A percentile compares a stretch with the other conserved stretches of the same genome.
Evolutionary conservation across 2,329 filamentous ascomycete genomes (phyloP).

Genomic region (Tetracladium maxilliforme): DNA sequence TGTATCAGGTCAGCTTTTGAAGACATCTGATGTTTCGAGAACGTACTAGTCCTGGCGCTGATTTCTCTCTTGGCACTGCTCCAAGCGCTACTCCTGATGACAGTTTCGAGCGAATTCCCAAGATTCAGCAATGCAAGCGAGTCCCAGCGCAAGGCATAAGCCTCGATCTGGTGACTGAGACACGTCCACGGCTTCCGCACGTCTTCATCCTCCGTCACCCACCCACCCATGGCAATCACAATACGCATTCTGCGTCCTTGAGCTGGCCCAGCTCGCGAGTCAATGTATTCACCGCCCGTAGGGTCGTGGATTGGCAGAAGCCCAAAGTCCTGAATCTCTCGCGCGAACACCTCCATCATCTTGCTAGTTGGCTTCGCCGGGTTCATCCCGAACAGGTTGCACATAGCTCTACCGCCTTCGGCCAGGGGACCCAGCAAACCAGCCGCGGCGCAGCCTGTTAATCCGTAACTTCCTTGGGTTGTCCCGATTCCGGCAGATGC

Average conservation of each 20-base stretch:
- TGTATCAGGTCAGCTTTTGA: too few relatives aligned
- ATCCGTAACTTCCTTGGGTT: constrained; percentile 61
- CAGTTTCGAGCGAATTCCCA: constrained; percentile 60
- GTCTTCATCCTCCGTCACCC: constrained; percentile 59
- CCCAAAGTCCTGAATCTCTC: constrained; percentile 78
- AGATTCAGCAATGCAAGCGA: constrained; percentile 62
- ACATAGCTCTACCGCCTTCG: constrained; percentile 66
- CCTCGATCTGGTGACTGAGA: constrained; percentile 58
- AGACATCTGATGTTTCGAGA: too few relatives aligned
- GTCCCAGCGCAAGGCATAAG: constrained; percentile 78
- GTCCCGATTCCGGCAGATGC: constrained; percentile 67
- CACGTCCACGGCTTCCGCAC: constrained; percentile 67
- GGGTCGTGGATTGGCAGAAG: constrained; percentile 70
- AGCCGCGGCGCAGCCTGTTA: constrained; percentile 61
- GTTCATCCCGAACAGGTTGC: constrained; percentile 84
- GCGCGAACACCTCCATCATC: constrained; percentile 78
- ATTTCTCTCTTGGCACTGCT: constrained; percentile 52
- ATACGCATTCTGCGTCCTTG: constrained; percentile 59
- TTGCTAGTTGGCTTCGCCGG: constrained; percentile 68
- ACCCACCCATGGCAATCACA: constrained; percentile 73
- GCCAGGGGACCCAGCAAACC: constrained; percentile 68
- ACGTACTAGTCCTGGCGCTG: constrained; percentile 39
- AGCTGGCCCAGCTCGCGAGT: constrained; percentile 31
- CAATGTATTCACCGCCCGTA: too few relatives aligned
- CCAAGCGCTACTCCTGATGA: constrained; percentile 76